A percentile compares a stretch with the other conserved stretches of the same genome.
Evolutionary conservation across 305 asterid genomes (phyloP).

Genomic region (Vinca major): DNA sequence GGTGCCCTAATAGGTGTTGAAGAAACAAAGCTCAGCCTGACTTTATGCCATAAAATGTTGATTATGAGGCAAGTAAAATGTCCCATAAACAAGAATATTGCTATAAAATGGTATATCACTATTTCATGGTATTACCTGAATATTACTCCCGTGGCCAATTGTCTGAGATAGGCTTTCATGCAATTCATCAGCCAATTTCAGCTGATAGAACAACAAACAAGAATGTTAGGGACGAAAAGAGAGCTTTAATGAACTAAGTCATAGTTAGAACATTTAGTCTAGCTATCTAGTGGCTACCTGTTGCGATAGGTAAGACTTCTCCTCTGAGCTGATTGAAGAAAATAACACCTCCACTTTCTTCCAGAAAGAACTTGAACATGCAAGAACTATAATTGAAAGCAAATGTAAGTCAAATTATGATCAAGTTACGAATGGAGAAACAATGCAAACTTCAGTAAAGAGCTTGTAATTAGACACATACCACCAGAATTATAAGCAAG

Average conservation of each 20-base stretch:
- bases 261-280: conserved; percentile 9
- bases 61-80: not conserved
- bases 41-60: not conserved
- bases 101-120: not conserved
- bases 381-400: conserved; percentile 40
- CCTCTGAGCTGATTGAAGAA: conserved; percentile 57
- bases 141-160: conserved; percentile 26
- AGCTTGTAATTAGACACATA: conserved; percentile 27
- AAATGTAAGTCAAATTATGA: conserved; percentile 12
- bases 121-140: conserved; percentile 24
- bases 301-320: conserved; percentile 44
- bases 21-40: not conserved
- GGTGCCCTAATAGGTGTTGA: not conserved
- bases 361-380: conserved; percentile 82
- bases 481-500: conserved; percentile 57
- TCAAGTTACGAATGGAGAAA: not conserved
- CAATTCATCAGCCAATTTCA: conserved; percentile 53
- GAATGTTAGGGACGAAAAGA: conserved; percentile 1
- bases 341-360: conserved; percentile 63
- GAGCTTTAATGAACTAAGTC: not conserved
- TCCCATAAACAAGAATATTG: not conserved
- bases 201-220: conserved; percentile 38
- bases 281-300: conserved; percentile 47
- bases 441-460: conserved; percentile 4
- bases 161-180: conserved; percentile 37